Base-by-base conservation (phyloP, 2,329 filamentous ascomycete species). In the Alternaria consortialis region DNA sequence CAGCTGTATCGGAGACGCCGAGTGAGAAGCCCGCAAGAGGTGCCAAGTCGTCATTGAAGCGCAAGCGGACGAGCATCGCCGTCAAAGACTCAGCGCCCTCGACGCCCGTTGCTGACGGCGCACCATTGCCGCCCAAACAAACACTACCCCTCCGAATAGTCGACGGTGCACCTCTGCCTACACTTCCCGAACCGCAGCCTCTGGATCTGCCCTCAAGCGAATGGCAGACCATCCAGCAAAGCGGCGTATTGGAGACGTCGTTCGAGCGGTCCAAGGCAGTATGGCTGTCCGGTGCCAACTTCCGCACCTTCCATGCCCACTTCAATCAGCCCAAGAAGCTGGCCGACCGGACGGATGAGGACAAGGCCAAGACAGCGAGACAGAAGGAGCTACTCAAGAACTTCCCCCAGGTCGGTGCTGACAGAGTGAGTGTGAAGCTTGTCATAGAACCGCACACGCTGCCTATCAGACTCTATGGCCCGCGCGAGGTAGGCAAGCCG, bases 391-490 rank as follows among this genome's bases (percentile, higher is more conserved):
- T 79, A 2, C 58, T 73, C 29, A 74, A 71, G 63, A 76, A 77
- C 69, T 79, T 79, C 56, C 75, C 75, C n/a, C 74, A 73, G 53
- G 65, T 79, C 17, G 76, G 74, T 40, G 53, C 48, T 15, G 72
- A 77, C 36, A 47, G 56, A 15, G 66, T 63, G 11, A 47, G 58
- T 12, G 58, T 56, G 6, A 60, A 63, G 37, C 88, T 96, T 63
- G 90, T 88, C 23, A 88, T 94, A 61, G 92, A 94, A 76, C 92
- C 92, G 44, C 91, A 95, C 74, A 86, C 91, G 43, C 87, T 95
- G 68, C 90, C 93, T 67, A 91, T 91, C 58, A 66, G 69, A 31
- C 71, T 78, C 31, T 78, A 75, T 60, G 76, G 71, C 8, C 74
- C 76, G 4, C 65, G 69, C 2, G 75, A 78, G 61, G 62, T 66